Evolutionary conservation across 768 basidiomycete genomes (phyloP), one percentile per base, ranked within the genome.

Genomic region (Amanita phalloides): DNA sequence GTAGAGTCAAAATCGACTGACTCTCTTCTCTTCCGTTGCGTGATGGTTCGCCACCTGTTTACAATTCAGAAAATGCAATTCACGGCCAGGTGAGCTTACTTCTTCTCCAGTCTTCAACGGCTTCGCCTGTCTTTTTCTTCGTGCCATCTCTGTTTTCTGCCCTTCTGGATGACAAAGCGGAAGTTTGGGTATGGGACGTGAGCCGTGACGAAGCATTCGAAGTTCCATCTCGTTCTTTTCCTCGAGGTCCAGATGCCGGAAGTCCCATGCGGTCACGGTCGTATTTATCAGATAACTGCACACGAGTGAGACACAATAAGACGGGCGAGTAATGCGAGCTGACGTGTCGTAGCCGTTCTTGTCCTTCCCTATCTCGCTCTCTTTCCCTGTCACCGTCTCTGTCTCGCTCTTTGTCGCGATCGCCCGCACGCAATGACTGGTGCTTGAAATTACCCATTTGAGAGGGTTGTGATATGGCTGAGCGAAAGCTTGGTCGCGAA

Each of bases 401-500:
- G 39, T 69, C 76, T 21, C 76, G 64, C 49, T 75, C 79, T 45
- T 74, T 69, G 50, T 76, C 75, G 42, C 69, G 64, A 54, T 76
- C 75, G 39, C 69, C 73, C 13, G 78, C 71, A 49, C 87, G 85
- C 58, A 84, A 67, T 9, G 89, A 88, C 58, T 92, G 90, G 60
- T 91, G 90, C 62, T 89, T 87, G 66, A 92, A 92, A 62, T 90
- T 90, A 45, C 90, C 90, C 90, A 92, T 92, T 68, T 91, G 89
- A 33, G 90, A 88, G 25, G 88, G 86, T 59, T 92, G 89, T 23
- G 86, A 78, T 45, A 86, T 70, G 11, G 79, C 72, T 10, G 86
- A 76, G 28, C 86, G 79, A 61, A 89, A 90, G 6, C 81, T 74
- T 23, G 84, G 77, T 53, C 89, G 76, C 9, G 78, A 61, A 42